phyloP scores from a whole-genome alignment of 305 asterid genomes.

The Solanum hybrid region DNA sequence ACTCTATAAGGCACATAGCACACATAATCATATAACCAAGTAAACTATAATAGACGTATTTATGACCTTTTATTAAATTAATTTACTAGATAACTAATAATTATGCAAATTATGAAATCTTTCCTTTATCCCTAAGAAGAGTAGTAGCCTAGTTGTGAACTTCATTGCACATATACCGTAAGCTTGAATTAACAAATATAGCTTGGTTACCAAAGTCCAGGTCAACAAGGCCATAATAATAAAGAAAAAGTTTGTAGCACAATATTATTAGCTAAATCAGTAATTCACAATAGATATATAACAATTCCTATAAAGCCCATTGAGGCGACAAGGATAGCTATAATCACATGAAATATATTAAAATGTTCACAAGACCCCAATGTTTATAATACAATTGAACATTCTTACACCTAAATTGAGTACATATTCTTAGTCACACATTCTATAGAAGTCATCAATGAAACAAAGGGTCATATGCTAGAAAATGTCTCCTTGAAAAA shows the following conservation, averaged over 20 bases:
- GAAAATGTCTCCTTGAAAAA: not conserved
- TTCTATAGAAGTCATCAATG: not conserved
- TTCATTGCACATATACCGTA: not conserved
- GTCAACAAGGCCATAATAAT: not conserved
- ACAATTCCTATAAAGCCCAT: not conserved
- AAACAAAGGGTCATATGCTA: not conserved
- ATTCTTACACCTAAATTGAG: not conserved
- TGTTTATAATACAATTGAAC: not conserved
- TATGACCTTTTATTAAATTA: no score
- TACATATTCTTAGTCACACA: not conserved
- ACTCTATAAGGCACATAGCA: not conserved
- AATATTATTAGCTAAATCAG: no score
- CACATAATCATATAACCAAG: not conserved
- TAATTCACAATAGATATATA: not conserved
- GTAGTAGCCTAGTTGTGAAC: not conserved
- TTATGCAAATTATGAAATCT: no score
- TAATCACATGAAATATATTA: not conserved
- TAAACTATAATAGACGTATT: not conserved
- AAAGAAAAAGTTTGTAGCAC: not conserved
- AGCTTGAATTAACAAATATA: not conserved
- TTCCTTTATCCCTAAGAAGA: not conserved
- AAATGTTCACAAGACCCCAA: not conserved
- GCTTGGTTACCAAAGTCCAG: not conserved
- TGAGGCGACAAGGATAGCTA: not conserved
- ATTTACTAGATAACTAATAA: not conserved